Percentiles rank a stretch among this genome's conserved stretches.
Evolutionary conservation across 2,329 filamentous ascomycete species (phyloP).

Genomic region (Hirsutella thompsonii): DNA sequence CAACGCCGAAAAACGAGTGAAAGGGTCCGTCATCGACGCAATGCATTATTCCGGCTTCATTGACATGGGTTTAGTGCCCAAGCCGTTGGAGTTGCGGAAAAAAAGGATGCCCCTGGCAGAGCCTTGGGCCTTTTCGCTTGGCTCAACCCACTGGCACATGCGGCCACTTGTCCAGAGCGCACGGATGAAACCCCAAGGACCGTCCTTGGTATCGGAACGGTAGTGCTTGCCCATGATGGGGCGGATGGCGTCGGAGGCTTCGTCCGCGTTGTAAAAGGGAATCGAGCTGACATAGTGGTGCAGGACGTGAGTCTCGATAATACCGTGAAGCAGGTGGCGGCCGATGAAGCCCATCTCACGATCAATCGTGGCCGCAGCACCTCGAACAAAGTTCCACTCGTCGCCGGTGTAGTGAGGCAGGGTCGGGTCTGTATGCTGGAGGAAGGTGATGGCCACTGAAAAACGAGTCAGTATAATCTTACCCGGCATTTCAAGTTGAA

Average conservation of each 20-base stretch:
- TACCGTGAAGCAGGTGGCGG: constrained; percentile 81
- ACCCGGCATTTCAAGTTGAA: no score
- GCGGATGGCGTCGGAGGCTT: constrained; percentile 90
- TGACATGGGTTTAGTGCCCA: constrained; percentile 42
- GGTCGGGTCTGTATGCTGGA: constrained; percentile 91
- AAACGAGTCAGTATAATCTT: constrained; percentile 14
- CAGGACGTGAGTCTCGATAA: constrained; percentile 94
- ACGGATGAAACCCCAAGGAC: constrained; percentile 70
- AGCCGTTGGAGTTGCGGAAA: constrained; percentile 87
- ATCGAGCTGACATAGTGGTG: constrained; percentile 97
- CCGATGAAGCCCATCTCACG: constrained; percentile 96
- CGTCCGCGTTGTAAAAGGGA: constrained; percentile 92
- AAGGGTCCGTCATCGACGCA: background rate
- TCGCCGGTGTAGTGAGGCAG: constrained; percentile 83
- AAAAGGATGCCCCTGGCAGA: constrained; percentile 78
- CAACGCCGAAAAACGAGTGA: background rate
- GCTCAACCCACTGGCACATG: constrained; percentile 96
- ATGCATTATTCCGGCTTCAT: background rate
- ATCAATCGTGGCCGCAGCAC: constrained; percentile 90
- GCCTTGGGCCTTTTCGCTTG: constrained; percentile 65
- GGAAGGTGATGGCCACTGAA: constrained; percentile 89
- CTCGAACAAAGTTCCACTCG: constrained; percentile 86
- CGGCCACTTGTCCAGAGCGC: constrained; percentile 71
- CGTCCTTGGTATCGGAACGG: constrained; percentile 66
- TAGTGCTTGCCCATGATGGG: constrained; percentile 93